Conservation (phyloP, 2,329 filamentous ascomycete species). For the Calonectria naviculata region DNA sequence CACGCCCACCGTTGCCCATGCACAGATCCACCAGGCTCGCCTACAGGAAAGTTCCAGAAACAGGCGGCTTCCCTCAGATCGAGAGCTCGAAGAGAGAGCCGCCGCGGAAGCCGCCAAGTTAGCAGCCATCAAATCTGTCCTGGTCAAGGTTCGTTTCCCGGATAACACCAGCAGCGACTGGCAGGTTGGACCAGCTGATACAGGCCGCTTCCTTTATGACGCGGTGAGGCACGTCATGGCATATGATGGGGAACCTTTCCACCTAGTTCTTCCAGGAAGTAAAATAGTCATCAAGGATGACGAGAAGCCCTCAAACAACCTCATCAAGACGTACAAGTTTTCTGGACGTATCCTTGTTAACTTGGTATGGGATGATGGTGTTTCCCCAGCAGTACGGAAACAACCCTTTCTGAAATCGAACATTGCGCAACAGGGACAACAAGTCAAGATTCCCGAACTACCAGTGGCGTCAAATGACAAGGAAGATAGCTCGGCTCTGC, state of each 20-base stretch:
- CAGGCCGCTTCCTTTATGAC: slow-evolving; percentile 77
- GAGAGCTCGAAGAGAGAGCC: slow-evolving; percentile 79
- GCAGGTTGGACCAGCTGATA: slow-evolving; percentile 75
- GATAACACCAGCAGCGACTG: slow-evolving; percentile 84
- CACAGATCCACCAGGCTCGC: slow-evolving; percentile 77
- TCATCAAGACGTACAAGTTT: slow-evolving; percentile 82
- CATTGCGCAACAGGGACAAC: slow-evolving; percentile 71
- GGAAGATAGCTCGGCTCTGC: slow-evolving; percentile 32
- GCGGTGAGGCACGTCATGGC: slow-evolving; percentile 81
- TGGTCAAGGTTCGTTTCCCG: slow-evolving; percentile 86
- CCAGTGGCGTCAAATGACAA: slow-evolving; percentile 55
- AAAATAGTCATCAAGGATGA: slow-evolving; percentile 62
- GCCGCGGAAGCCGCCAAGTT: slow-evolving; percentile 74
- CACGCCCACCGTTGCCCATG: slow-evolving; percentile 79
- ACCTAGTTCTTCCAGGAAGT: slow-evolving; percentile 72
- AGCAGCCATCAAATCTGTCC: slow-evolving; percentile 73
- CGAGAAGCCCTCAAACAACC: slow-evolving; percentile 57
- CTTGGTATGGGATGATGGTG: slow-evolving; percentile 77
- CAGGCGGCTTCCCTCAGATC: slow-evolving; percentile 83
- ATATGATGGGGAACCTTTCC: slow-evolving; percentile 73
- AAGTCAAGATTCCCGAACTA: slow-evolving; percentile 73
- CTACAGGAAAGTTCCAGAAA: slow-evolving; percentile 74
- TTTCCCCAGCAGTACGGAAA: slow-evolving; percentile 65
- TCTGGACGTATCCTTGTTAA: slow-evolving; percentile 79
- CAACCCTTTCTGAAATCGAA: slow-evolving; percentile 68